Evolutionary conservation across 1,284 basidiomycete species (phyloP), one percentile per base, ranked within the genome.

Genomic region (Lignosus rhinocerotis): DNA sequence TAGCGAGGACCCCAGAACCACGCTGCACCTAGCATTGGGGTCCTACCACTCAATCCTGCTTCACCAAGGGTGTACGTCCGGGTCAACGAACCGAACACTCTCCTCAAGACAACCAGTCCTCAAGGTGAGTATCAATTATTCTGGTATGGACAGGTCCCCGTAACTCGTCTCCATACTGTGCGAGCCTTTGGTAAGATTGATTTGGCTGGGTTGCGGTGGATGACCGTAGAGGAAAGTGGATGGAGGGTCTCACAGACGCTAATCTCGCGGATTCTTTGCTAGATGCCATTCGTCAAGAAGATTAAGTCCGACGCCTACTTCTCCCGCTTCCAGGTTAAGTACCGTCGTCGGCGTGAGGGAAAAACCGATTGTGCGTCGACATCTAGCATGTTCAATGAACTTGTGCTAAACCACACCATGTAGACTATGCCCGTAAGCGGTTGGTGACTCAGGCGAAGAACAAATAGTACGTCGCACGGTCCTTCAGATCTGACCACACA

Each of bases 381-480:
- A 14, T n/a, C 10, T 45, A 19, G 32, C 16, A 16, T 62, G 12
- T 39, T 39, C 12, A 14, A 2, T 17, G 25, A 17, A 16, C 10
- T 51, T 2, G 10, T 11, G 51, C 39, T 52, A 53, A 51, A 55
- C 44, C 4, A 25, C 3, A 47, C 42, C 55, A 6, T 56, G 12
- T 56, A 93, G 92, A 98, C 87, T 97, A 98, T 74, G 96, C 96
- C 60, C 93, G 96, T 70, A 96, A 97, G 82, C 90, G 94, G 70
- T 85, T 99, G 58, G 87, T 98, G 66, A 88, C 92, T 59, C 97
- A 99, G 86, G 95, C 96, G 66, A 99, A 99, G 87, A 99, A 98
- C 90, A 99, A 99, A 85, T 99, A 98, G 89, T 90, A 72, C 56
- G 83, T 75, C 33, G n/a, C 10, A 3, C 10, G 14, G 4, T 9